Evolutionary conservation across 441 rosid species (phyloP), one percentile per base, ranked within the genome.

Genomic region (Pelargonium citronellum): DNA sequence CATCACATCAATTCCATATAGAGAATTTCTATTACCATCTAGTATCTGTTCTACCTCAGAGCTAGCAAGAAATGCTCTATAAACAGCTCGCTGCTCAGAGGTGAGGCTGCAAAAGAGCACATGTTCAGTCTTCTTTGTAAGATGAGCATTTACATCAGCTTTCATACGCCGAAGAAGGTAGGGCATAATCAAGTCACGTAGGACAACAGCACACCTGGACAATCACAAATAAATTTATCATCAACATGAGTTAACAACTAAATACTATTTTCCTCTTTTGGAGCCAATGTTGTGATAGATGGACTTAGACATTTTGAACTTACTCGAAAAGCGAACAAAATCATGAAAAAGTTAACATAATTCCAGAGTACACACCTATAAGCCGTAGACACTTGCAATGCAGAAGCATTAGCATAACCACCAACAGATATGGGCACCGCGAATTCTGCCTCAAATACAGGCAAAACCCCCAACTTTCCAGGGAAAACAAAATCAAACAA

Each of bases 401-500:
- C 96, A 37, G 99, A 90, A 71, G 99, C 99, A 81, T 95, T 95
- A 58, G 97, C 94, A 77, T 91, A 95, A 79, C 99, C 99, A 74
- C 97, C 97, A 64, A 95, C 96, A 66, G 99, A 82, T 73, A 91
- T 91, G 58, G 97, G 99, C 75, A 85, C 96, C 27, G 97, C 83
- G 80, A 94, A 95, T 82, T 94, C 97, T 69, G 95, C 97, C 85
- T 94, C 97, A 72, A 94, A 94, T 6, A 94, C 97, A 53, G 96
- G 99, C 79, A 94, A 76, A 60, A 94, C 97, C 41, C 97, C 97
- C 77, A 91, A 74, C 78, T 95, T 95, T 47, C 99, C 97, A 22
- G 99, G 99, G 83, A 95, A 95, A 73, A 95, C 97, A 81, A 95
- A 95, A 87, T 90, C 97, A 79, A 95, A 95, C 78, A 95, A 79